A percentile compares a stretch with the other conserved stretches of the same genome.
These are phyloP conservation scores for Herpetospermum pedunculosum DNA, from an alignment of 306 rosid species.

Conservation along the genomic window DNA sequence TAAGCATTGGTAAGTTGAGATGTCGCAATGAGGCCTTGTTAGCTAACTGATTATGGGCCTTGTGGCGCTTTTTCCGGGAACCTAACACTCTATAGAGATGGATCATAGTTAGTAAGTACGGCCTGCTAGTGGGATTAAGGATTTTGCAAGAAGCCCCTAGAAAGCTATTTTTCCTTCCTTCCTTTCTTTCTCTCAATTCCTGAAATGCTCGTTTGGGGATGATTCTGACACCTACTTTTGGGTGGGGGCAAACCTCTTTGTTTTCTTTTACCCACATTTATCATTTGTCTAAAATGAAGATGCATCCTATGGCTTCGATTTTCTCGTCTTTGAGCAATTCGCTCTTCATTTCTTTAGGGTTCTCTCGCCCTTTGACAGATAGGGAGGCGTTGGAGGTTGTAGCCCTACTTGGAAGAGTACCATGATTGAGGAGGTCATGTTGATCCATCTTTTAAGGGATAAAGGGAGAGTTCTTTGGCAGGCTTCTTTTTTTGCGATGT, in stretches of 20 bases:
- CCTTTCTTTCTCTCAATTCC: no score
- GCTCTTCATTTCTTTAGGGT: neutral
- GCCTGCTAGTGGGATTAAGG: neutral
- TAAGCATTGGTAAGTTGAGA: neutral
- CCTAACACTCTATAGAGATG: neutral
- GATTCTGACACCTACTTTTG: neutral
- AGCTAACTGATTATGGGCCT: no score
- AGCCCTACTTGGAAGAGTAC: neutral
- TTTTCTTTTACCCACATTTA: neutral
- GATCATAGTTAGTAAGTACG: neutral
- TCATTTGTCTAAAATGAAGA: neutral
- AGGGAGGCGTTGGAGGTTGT: neutral
- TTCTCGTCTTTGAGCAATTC: neutral
- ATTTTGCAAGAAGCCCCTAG: neutral
- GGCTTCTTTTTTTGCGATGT: neutral
- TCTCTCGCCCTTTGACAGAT: neutral
- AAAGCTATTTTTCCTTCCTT: no score
- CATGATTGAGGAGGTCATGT: no score
- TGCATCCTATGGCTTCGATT: no score
- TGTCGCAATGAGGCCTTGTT: neutral
- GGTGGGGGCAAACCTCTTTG: neutral
- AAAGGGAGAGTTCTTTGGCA: no score
- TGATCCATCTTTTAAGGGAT: no score
- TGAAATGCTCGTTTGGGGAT: neutral
- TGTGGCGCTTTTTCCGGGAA: neutral